phyloP scores from a whole-genome alignment of 352 stramenopile species.

The Plasmopara viticola region DNA sequence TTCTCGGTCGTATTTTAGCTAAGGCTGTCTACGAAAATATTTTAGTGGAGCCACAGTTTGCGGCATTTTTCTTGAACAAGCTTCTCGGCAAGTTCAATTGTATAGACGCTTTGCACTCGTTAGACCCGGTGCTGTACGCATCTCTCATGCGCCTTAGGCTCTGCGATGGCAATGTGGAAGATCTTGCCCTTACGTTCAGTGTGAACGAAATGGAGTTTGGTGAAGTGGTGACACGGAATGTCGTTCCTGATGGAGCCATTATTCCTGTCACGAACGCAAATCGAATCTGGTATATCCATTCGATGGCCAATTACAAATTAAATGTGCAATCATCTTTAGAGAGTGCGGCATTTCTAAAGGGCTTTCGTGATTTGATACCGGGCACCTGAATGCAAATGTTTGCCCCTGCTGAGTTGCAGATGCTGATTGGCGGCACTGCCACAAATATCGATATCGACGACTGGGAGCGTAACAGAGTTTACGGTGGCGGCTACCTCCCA shows the following conservation, averaged over 20 bases:
- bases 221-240: conserved; percentile 42
- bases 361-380: conserved; percentile 73
- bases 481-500: conserved; percentile 93
- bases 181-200: conserved; percentile 94
- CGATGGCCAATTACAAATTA: conserved; percentile 95
- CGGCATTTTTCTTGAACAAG: conserved; percentile 95
- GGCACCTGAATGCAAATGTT: conserved; percentile 80
- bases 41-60: conserved; percentile 95
- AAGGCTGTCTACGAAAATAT: conserved; percentile 97
- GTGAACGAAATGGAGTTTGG: conserved; percentile 76
- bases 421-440: conserved; percentile 87
- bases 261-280: conserved; percentile 91
- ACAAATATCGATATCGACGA: conserved; percentile 94
- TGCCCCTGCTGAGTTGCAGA: conserved; percentile 90
- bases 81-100: conserved; percentile 87
- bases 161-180: conserved; percentile 87
- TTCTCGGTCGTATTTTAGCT: conserved; percentile 91
- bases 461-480: conserved; percentile 88
- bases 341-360: conserved; percentile 56
- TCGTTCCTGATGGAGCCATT: conserved; percentile 84
- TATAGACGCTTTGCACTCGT: conserved; percentile 89
- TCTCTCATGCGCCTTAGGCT: conserved; percentile 96
- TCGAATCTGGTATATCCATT: conserved; percentile 93
- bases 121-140: conserved; percentile 92
- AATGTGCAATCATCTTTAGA: conserved; percentile 79